phyloP scores from a whole-genome alignment of 306 rosid genomes.

The Castanea crenata region DNA sequence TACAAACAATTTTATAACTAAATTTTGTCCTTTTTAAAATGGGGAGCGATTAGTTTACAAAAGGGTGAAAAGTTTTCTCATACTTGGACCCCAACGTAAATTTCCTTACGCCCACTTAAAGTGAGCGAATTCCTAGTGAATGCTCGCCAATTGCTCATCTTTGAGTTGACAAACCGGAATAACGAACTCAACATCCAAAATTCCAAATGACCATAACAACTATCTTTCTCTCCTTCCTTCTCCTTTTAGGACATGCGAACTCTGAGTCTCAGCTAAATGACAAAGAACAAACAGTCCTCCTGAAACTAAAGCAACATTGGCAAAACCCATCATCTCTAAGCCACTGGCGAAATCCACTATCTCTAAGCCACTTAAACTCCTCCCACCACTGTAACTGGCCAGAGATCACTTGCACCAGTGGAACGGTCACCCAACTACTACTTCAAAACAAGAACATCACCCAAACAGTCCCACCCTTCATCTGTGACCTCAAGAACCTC shows the following conservation, averaged over 20 bases:
- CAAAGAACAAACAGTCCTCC: slow-evolving; percentile 45
- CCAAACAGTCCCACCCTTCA: slow-evolving; percentile 49
- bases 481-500: slow-evolving; percentile 70
- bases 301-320: slow-evolving; percentile 43
- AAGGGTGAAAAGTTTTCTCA: too few species aligned
- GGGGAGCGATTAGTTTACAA: too few species aligned
- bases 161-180: background rate
- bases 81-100: too few species aligned
- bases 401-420: slow-evolving; percentile 48
- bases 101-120: too few species aligned
- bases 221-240: slow-evolving; percentile 24
- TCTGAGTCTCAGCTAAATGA: slow-evolving; percentile 34
- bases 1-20: too few species aligned
- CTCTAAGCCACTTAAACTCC: slow-evolving; percentile 33
- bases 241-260: slow-evolving; percentile 20
- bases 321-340: slow-evolving; percentile 34
- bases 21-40: too few species aligned
- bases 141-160: too few species aligned
- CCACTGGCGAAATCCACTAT: background rate
- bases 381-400: slow-evolving; percentile 59
- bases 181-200: background rate
- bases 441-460: slow-evolving; percentile 11
- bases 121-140: too few species aligned
- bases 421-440: slow-evolving; percentile 41
- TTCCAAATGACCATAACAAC: slow-evolving; percentile 28